Percentiles rank a stretch among this genome's conserved stretches.
These are phyloP conservation scores for Chloris gayana DNA, from an alignment of 176 grass and related monocot species.

Conservation along the genomic window DNA sequence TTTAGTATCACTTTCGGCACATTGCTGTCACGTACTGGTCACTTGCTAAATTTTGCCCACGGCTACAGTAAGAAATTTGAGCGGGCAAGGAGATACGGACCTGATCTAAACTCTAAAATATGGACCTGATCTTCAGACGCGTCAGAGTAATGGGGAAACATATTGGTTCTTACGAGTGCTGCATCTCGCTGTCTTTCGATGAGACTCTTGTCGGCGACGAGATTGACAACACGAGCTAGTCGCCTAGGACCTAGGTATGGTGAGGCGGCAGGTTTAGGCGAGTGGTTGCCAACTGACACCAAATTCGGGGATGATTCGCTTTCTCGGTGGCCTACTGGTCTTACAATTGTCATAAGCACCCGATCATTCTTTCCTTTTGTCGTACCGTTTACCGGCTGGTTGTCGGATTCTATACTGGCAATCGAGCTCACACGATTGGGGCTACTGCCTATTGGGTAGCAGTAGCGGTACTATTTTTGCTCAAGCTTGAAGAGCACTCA, in stretches of 20 bases:
- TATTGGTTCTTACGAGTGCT: neutral
- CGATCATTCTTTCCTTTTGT: neutral
- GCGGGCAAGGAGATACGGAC: too few species aligned
- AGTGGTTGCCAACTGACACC: constrained; percentile 35
- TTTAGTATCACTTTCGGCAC: too few species aligned
- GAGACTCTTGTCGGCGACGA: neutral
- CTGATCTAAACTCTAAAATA: too few species aligned
- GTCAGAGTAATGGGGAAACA: neutral
- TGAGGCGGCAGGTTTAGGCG: constrained; percentile 16
- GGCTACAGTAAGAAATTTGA: too few species aligned
- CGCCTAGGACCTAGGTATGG: constrained; percentile 20
- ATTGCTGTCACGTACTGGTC: too few species aligned
- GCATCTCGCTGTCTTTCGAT: neutral
- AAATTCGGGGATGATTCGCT: neutral
- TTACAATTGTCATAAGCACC: too few species aligned
- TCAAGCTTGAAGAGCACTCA: constrained; percentile 15
- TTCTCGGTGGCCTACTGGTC: too few species aligned
- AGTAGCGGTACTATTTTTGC: neutral
- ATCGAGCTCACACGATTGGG: neutral
- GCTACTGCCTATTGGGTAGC: too few species aligned
- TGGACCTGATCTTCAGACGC: constrained; percentile 1
- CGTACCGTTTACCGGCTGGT: neutral
- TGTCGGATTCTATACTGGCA: neutral
- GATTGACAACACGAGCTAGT: neutral
- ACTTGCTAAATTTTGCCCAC: neutral